Base-by-base conservation (phyloP, 2,329 filamentous ascomycete genomes). In the Dendryphion nanum region DNA sequence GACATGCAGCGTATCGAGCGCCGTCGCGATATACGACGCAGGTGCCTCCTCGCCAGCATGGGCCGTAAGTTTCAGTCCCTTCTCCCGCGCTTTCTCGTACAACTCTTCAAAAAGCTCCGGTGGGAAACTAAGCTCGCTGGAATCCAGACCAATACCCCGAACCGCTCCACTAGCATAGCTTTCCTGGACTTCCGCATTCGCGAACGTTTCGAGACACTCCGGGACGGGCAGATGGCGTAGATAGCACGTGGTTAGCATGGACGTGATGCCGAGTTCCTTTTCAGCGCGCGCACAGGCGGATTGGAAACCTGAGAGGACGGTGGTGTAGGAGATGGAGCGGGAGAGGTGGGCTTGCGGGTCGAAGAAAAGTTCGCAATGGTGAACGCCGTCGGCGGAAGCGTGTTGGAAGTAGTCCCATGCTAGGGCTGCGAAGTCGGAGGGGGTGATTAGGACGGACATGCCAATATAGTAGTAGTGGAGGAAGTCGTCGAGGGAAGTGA, bases 11-110 rank as follows among this genome's bases (percentile, higher is more conserved):
- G 72, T 57, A 48, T 85, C 77, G 28, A 89, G 68, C 2, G 85
- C 82, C 18, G 73, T 71, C 17, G 68, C 66, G 49, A 91, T 82
- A 63, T 85, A 88, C 4, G 71, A 72, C 3, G 81, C 67, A 13
- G 84, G 82, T 0, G 83, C 85, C 57, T 90, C 86, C 61, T 90
- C 86, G 36, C 86, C 85, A 3, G 82, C 85, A 60, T 90, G 86
- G 3, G 85, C 81, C 0, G 86, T 90, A n/a, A 80, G 71, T 18
- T 72, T 68, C 35, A 85, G 72, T 0, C 79, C 78, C 18, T 69
- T 68, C 18, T 63, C 61, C 36, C 67, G 63, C 0, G 79, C 82
- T 15, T 73, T 69, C 1, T 59, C 65, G 55, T 83, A 91, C 24
- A 86, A 68, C 24, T 79, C 73, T 35, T 71, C 67, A 67, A 86